phyloP scores from a whole-genome alignment of 495 filamentous ascomycete genomes.

The Trypethelium eluteriae region DNA sequence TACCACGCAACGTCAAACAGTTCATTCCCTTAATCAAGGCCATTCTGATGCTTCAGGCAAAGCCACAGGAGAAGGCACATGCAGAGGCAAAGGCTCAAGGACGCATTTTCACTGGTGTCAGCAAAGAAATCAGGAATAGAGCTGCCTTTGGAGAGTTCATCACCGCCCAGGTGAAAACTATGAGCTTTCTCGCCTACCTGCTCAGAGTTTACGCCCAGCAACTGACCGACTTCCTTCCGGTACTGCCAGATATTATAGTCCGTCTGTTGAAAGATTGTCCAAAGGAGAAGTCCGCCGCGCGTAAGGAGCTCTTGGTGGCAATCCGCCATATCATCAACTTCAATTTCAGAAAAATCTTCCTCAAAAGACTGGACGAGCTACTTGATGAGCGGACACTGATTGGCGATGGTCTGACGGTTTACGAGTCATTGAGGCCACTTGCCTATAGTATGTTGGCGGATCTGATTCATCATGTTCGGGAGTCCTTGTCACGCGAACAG shows the following conservation, averaged over 20 bases:
- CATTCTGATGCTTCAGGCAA: slow-evolving; percentile 81
- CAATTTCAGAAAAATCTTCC: slow-evolving; percentile 92
- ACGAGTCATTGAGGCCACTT: slow-evolving; percentile 89
- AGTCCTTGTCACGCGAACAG: slow-evolving; percentile 71
- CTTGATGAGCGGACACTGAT: slow-evolving; percentile 89
- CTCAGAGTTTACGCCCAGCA: slow-evolving; percentile 81
- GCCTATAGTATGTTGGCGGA: slow-evolving; percentile 99
- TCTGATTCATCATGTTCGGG: slow-evolving; percentile 93
- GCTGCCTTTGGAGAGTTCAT: slow-evolving; percentile 96
- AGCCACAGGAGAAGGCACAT: slow-evolving; percentile 88
- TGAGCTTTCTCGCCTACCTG: slow-evolving; percentile 96
- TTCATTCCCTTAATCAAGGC: slow-evolving; percentile 93
- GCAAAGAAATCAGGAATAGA: slow-evolving; percentile 86
- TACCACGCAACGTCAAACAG: slow-evolving; percentile 74
- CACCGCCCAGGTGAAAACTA: slow-evolving; percentile 96
- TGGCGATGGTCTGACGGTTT: slow-evolving; percentile 91
- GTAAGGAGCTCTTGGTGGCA: slow-evolving; percentile 92
- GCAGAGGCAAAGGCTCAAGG: slow-evolving; percentile 64
- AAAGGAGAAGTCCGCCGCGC: slow-evolving; percentile 80
- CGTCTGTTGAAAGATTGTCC: slow-evolving; percentile 90
- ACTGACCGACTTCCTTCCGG: slow-evolving; percentile 79
- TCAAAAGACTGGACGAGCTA: slow-evolving; percentile 89
- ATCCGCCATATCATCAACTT: slow-evolving; percentile 99
- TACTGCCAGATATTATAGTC: slow-evolving; percentile 83
- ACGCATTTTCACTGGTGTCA: slow-evolving; percentile 85